These are phyloP conservation scores for Flaveria sonorensis DNA, from an alignment of 129 eudicot species.

Conservation along the genomic window DNA sequence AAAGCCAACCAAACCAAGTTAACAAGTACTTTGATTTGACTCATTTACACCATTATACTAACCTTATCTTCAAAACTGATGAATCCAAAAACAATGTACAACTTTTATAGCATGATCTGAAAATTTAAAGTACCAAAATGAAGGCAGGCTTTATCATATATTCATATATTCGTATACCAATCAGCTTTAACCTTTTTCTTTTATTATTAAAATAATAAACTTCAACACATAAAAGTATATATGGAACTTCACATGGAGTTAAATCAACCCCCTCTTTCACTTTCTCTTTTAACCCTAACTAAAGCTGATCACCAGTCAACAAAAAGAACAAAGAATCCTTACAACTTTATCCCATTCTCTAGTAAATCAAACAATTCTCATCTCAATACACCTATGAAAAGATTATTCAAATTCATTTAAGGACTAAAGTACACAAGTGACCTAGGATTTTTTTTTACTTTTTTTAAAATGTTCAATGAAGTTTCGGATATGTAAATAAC, in stretches of 20 bases:
- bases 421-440: too few species aligned
- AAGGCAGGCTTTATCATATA: neutral
- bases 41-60: too few species aligned
- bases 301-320: slow-evolving; percentile 41
- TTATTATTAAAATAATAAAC: neutral
- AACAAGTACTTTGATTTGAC: too few species aligned
- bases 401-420: neutral
- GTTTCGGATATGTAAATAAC: too few species aligned
- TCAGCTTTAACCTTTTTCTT: slow-evolving; percentile 12
- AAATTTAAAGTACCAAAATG: neutral
- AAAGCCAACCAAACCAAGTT: too few species aligned
- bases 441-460: too few species aligned
- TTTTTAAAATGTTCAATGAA: too few species aligned
- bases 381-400: neutral
- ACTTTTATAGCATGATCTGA: neutral
- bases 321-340: slow-evolving; percentile 29
- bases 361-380: slow-evolving; percentile 17
- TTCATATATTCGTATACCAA: neutral
- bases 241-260: slow-evolving; percentile 25
- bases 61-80: neutral
- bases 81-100: neutral
- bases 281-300: slow-evolving; percentile 29
- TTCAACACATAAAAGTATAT: slow-evolving; percentile 15
- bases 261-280: slow-evolving; percentile 12
- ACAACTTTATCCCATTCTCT: slow-evolving; percentile 21